Percentiles rank a stretch among this genome's conserved stretches.
These are phyloP conservation scores for Conidiobolus incongruus DNA, from an alignment of 371 early-diverging fungal genomes.

Conservation along the genomic window DNA sequence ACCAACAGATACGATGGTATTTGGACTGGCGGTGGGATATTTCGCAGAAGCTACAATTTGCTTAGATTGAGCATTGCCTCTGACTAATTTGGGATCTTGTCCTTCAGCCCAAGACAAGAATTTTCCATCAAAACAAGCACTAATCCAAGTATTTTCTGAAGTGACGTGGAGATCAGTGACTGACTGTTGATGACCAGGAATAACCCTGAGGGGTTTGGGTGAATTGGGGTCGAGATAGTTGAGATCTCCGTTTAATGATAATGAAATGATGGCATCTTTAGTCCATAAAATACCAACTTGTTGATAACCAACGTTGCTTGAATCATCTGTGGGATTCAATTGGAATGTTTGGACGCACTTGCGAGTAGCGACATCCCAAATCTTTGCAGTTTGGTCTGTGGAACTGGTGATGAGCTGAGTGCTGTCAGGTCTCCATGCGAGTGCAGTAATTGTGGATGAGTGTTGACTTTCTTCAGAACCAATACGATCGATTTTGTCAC, in stretches of 20 bases:
- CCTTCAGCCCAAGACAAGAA: slow-evolving; percentile 11
- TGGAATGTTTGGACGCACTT: slow-evolving; percentile 32
- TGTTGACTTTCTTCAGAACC: slow-evolving; percentile 24
- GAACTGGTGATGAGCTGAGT: slow-evolving; percentile 56
- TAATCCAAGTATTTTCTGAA: slow-evolving; percentile 24
- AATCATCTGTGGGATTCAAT: slow-evolving; percentile 14
- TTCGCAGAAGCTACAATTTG: slow-evolving; percentile 31
- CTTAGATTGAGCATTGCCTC: slow-evolving; percentile 39
- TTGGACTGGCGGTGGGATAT: slow-evolving; percentile 11
- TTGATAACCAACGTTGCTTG: slow-evolving; percentile 31
- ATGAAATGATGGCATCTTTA: slow-evolving; percentile 38
- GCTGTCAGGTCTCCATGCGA: slow-evolving; percentile 74
- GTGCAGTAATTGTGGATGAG: slow-evolving; percentile 56
- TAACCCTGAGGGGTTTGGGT: slow-evolving; percentile 19
- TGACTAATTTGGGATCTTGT: slow-evolving; percentile 13
- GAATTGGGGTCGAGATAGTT: slow-evolving; percentile 51
- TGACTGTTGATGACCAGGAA: slow-evolving; percentile 15
- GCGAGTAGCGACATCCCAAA: slow-evolving; percentile 70
- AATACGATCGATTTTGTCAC: slow-evolving; percentile 54
- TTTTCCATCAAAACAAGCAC: slow-evolving; percentile 82
- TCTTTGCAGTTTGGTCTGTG: slow-evolving; percentile 67
- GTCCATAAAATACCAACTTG: slow-evolving; percentile 92
- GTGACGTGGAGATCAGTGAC: background rate
- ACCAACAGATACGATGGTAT: slow-evolving; percentile 31
- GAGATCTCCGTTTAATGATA: slow-evolving; percentile 62